These are phyloP conservation scores for Neltuma alba DNA, from an alignment of 306 rosid genomes.

Conservation along the genomic window DNA sequence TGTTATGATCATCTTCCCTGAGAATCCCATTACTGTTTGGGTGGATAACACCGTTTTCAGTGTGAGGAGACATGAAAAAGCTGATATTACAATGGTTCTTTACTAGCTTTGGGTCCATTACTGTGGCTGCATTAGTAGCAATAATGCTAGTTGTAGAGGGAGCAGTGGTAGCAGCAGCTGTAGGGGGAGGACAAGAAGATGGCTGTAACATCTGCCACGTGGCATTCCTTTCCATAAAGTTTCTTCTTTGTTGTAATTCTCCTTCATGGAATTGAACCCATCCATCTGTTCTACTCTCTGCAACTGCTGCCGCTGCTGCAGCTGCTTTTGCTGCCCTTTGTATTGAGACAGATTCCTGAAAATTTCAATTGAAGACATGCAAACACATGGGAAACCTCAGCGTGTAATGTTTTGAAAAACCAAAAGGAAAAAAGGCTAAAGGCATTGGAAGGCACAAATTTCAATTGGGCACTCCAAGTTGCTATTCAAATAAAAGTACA, in stretches of 20 bases:
- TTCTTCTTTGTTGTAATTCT: constrained; percentile 67
- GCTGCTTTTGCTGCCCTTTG: constrained; percentile 51
- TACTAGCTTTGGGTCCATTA: constrained; percentile 58
- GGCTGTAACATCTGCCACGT: constrained; percentile 82
- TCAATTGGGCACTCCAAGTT: constrained; percentile 43
- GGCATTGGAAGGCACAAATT: constrained; percentile 35
- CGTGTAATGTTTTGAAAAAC: constrained; percentile 15
- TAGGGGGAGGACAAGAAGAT: constrained; percentile 50
- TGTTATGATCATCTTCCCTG: constrained; percentile 9
- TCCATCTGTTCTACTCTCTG: constrained; percentile 69
- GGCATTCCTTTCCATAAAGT: constrained; percentile 78
- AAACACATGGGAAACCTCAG: constrained; percentile 35
- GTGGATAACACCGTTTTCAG: constrained; percentile 34
- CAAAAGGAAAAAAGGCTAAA: constrained; percentile 11
- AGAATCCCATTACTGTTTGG: constrained; percentile 19
- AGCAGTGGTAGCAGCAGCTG: constrained; percentile 11
- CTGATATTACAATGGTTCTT: constrained; percentile 51
- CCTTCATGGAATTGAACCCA: constrained; percentile 75
- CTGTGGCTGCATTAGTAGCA: constrained; percentile 26
- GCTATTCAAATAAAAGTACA: constrained; percentile 31
- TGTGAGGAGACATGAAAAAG: constrained; percentile 51
- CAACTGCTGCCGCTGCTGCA: constrained; percentile 33
- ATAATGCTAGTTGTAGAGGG: constrained; percentile 32
- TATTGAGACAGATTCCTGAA: constrained; percentile 75
- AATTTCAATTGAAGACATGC: constrained; percentile 34